Percentiles rank a stretch among this genome's conserved stretches.
Evolutionary conservation across 140 eudicot species (phyloP).

Genomic region (Anethum foeniculum): DNA sequence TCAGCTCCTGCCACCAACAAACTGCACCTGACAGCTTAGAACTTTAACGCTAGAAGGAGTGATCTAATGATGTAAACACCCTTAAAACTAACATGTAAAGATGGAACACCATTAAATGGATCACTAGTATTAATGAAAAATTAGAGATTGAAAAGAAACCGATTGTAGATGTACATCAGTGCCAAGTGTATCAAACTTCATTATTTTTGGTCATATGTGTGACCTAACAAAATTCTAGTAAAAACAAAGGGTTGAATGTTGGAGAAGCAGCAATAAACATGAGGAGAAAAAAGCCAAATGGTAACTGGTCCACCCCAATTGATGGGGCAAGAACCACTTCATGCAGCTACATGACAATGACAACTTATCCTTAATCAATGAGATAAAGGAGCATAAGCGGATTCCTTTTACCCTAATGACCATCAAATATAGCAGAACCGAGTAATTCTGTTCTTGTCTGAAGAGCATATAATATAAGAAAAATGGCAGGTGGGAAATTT

Average conservation of each 20-base stretch:
- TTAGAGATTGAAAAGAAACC: background rate
- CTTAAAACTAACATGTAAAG: background rate
- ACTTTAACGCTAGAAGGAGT: background rate
- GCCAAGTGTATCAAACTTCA: background rate
- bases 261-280: background rate
- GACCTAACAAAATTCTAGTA: background rate
- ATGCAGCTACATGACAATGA: background rate
- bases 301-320: background rate
- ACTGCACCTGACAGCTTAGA: background rate
- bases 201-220: background rate
- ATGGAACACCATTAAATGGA: background rate
- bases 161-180: background rate
- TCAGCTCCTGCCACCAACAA: background rate
- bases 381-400: background rate
- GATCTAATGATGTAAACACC: background rate
- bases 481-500: background rate
- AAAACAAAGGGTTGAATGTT: background rate
- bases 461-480: background rate
- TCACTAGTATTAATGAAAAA: background rate
- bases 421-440: background rate
- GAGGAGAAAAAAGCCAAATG: background rate
- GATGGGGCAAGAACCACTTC: background rate
- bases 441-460: background rate
- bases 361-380: background rate
- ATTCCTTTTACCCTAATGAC: background rate